A percentile compares a stretch with the other conserved stretches of the same genome.
Evolutionary conservation across 2,329 filamentous ascomycete genomes (phyloP).

Genomic region (Apiospora arundinis): DNA sequence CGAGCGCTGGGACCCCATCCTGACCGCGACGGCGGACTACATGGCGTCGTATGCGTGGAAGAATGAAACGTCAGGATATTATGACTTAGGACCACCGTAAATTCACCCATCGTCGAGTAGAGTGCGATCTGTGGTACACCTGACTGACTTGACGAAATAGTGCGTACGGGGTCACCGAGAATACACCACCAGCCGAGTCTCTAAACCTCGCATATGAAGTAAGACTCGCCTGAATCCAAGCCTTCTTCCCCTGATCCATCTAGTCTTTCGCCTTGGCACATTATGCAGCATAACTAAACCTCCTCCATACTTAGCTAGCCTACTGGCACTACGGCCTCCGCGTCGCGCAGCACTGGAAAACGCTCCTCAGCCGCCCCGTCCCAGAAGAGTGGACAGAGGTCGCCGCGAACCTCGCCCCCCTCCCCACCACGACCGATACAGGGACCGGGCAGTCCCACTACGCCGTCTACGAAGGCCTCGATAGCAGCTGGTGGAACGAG

Average conservation of each 20-base stretch:
- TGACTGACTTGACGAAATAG: conserved; percentile 22
- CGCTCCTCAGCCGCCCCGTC: conserved; percentile 44
- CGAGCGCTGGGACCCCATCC: conserved; percentile 35
- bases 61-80: conserved; percentile 36
- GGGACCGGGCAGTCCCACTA: conserved; percentile 36
- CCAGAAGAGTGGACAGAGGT: conserved; percentile 50
- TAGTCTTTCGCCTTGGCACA: no score
- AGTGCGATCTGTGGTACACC: no score
- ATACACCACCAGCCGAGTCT: conserved; percentile 53
- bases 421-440: conserved; percentile 48
- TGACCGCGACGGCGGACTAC: conserved; percentile 39
- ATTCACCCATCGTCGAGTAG: conserved; percentile 12
- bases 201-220: conserved; percentile 56
- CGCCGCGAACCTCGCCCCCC: conserved; percentile 48
- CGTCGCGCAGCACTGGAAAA: conserved; percentile 51
- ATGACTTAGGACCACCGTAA: conserved; percentile 53
- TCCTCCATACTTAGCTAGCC: no score
- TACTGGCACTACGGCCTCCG: conserved; percentile 59
- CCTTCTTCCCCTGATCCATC: no score
- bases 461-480: conserved; percentile 53
- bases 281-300: no score
- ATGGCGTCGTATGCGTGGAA: conserved; percentile 42
- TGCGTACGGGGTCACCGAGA: conserved; percentile 57
- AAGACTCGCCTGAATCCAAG: no score
- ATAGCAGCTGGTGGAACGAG: conserved; percentile 50